Evolutionary conservation across 176 grass and related monocot species (phyloP).

Genomic region (Musa schizocarpa): DNA sequence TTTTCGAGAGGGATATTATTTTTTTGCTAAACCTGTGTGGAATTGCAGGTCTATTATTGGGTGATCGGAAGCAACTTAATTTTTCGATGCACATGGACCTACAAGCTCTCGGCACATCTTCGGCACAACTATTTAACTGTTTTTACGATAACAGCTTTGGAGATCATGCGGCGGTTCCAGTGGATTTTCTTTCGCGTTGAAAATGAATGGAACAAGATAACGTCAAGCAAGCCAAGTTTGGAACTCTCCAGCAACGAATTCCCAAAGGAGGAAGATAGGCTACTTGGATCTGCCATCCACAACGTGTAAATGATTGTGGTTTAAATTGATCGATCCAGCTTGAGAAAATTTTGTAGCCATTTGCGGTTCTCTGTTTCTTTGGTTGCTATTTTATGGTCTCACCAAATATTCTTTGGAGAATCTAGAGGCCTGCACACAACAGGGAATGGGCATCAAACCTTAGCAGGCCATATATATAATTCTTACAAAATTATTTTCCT

Average conservation of each 20-base stretch:
- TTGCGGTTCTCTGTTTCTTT: background rate
- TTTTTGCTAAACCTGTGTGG: background rate
- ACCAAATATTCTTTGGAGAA: background rate
- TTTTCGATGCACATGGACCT: slow-evolving; percentile 91
- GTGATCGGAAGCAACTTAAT: slow-evolving; percentile 85
- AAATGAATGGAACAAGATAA: slow-evolving; percentile 98
- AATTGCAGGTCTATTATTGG: slow-evolving; percentile 78
- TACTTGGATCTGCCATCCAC: background rate
- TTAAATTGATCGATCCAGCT: background rate
- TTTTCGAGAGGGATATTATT: background rate
- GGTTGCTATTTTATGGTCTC: background rate
- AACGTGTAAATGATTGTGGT: background rate
- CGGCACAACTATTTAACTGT: slow-evolving; percentile 90
- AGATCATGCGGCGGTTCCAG: slow-evolving; percentile 80
- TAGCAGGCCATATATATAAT: background rate
- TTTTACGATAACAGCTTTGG: slow-evolving; percentile 73
- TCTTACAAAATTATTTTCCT: background rate
- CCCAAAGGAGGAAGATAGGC: slow-evolving; percentile 5
- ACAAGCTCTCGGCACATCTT: slow-evolving; percentile 97
- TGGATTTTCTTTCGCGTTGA: slow-evolving; percentile 98
- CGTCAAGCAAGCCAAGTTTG: slow-evolving; percentile 40
- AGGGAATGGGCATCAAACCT: background rate
- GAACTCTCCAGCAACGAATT: background rate
- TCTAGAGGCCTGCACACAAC: background rate
- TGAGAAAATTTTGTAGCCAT: background rate